Percentiles rank a stretch among this genome's conserved stretches.
Conservation (phyloP, 2,329 filamentous ascomycete genomes). For the Fusarium fujikuroi region DNA sequence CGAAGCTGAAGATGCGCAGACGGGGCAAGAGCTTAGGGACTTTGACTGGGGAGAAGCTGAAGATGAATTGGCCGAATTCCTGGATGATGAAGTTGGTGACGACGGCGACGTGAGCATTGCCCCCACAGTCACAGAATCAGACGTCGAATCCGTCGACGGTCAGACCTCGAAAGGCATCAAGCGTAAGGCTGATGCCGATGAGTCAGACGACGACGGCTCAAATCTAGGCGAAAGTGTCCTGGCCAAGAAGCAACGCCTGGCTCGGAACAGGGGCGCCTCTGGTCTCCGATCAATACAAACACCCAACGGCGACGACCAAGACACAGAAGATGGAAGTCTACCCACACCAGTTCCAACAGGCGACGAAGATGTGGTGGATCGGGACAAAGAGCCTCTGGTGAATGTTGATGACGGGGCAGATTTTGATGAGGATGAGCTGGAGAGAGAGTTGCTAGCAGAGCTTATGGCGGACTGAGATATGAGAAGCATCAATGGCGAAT, state of each 20-base stretch:
- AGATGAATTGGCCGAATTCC: conserved; percentile 80
- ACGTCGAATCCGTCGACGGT: conserved; percentile 45
- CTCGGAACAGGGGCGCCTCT: conserved; percentile 57
- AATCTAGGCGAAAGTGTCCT: conserved; percentile 53
- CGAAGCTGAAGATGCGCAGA: conserved; percentile 47
- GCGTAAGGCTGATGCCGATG: conserved; percentile 49
- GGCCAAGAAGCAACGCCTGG: conserved; percentile 63
- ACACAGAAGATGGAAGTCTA: conserved; percentile 51
- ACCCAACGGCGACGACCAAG: conserved; percentile 50
- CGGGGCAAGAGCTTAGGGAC: conserved; percentile 59
- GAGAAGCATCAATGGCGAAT: conserved; percentile 64
- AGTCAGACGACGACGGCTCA: conserved; percentile 49
- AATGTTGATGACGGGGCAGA: conserved; percentile 51
- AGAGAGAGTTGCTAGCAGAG: conserved; percentile 71
- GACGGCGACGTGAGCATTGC: conserved; percentile 52
- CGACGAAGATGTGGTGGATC: conserved; percentile 47
- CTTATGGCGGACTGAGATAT: conserved; percentile 56
- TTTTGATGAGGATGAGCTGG: conserved; percentile 66
- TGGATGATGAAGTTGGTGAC: conserved; percentile 65
- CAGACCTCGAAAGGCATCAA: conserved; percentile 47
- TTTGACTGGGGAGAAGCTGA: conserved; percentile 74
- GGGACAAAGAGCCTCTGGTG: conserved; percentile 44
- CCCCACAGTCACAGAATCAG: conserved; percentile 41
- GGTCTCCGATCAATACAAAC: conserved; percentile 59
- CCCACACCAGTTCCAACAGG: conserved; percentile 54